phyloP scores from a whole-genome alignment of 768 basidiomycete genomes.

The Russula virescens region DNA sequence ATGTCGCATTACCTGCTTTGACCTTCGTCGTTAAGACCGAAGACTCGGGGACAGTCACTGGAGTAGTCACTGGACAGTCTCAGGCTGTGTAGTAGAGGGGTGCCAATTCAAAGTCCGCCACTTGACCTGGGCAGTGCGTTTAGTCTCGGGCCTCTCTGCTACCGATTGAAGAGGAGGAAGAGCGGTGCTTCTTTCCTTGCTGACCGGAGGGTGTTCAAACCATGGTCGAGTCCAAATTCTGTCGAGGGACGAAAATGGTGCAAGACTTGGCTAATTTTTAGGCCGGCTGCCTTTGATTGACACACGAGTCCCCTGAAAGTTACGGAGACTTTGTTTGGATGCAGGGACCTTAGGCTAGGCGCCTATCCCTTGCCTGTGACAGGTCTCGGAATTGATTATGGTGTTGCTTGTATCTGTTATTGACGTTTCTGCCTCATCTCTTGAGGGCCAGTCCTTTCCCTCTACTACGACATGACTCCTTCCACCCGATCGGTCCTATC shows the following conservation, averaged over 20 bases:
- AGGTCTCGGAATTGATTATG: neutral
- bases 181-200: no score
- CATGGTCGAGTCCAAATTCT: neutral
- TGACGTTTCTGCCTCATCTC: neutral
- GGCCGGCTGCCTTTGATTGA: no score
- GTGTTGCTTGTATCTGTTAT: neutral
- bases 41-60: no score
- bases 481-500: neutral
- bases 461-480: neutral
- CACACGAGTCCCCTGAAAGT: neutral
- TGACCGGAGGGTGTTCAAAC: neutral
- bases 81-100: no score
- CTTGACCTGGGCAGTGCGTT: no score
- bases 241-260: neutral
- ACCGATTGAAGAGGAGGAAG: no score
- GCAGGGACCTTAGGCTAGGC: neutral
- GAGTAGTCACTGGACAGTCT: no score
- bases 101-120: neutral
- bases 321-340: neutral
- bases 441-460: no score
- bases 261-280: neutral
- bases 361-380: neutral
- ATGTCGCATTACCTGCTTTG: no score
- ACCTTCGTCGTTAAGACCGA: no score
- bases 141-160: no score